Conservation (phyloP, 306 rosid genomes). For the Fragaria nilgerrensis region DNA sequence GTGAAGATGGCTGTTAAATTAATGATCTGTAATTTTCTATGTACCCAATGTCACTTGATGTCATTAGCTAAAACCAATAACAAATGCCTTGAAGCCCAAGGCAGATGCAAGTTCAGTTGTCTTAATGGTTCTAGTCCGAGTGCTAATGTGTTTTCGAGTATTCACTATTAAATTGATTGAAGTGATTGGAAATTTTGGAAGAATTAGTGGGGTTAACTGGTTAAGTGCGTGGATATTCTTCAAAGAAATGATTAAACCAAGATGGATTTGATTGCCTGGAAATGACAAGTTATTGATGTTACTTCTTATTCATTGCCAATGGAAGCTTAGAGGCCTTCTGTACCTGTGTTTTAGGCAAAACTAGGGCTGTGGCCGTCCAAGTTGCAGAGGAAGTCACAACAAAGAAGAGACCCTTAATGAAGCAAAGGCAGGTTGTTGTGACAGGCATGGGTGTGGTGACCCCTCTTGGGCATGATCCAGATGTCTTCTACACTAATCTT, state of each 20-base stretch:
- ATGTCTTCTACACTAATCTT: slow-evolving; percentile 68
- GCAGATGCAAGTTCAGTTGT: background rate
- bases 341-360: slow-evolving; percentile 33
- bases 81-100: background rate
- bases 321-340: background rate
- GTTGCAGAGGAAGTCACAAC: slow-evolving; percentile 45
- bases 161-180: background rate
- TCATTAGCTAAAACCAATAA: background rate
- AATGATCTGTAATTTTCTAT: background rate
- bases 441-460: slow-evolving; percentile 82
- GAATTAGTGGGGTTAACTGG: background rate
- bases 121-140: background rate
- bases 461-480: slow-evolving; percentile 76
- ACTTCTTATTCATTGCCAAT: background rate
- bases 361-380: slow-evolving; percentile 43
- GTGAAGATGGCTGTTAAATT: background rate
- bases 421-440: slow-evolving; percentile 67
- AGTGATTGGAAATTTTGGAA: background rate
- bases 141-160: background rate
- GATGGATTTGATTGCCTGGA: background rate
- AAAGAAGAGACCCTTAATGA: slow-evolving; percentile 40
- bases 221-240: background rate
- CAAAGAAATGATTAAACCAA: background rate
- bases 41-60: background rate
- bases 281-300: background rate